Conservation (phyloP, 768 basidiomycete genomes). For the Candolleomyces eurysporus region DNA sequence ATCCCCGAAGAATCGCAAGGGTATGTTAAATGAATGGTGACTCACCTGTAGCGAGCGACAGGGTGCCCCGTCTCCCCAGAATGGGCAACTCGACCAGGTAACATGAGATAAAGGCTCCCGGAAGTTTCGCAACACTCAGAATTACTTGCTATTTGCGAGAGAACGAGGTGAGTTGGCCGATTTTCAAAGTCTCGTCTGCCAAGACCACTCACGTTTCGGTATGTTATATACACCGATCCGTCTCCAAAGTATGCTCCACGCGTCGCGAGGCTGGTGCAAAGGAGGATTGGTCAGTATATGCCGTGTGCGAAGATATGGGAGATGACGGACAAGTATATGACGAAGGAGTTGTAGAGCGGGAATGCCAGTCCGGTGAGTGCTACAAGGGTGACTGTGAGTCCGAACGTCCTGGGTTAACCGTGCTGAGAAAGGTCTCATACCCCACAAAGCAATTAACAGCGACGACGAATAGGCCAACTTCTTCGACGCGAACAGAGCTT, state of each 20-base stretch:
- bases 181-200: not conserved
- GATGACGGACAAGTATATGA: constrained; percentile 26
- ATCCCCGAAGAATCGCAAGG: constrained; percentile 22
- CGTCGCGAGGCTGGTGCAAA: constrained; percentile 24
- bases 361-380: constrained; percentile 72
- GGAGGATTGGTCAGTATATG: not conserved
- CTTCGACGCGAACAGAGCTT: constrained; percentile 58
- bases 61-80: constrained; percentile 65
- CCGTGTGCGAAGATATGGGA: too few relatives aligned
- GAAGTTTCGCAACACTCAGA: constrained; percentile 63
- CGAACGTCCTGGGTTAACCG: not conserved
- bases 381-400: constrained; percentile 19
- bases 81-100: constrained; percentile 64
- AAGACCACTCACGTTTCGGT: constrained; percentile 56
- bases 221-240: constrained; percentile 66
- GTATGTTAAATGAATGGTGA: constrained; percentile 16
- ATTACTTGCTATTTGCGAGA: constrained; percentile 57
- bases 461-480: constrained; percentile 67
- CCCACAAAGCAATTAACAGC: constrained; percentile 55
- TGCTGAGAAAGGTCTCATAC: constrained; percentile 22
- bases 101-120: constrained; percentile 70
- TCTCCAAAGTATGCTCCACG: constrained; percentile 71
- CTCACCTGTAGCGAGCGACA: constrained; percentile 63
- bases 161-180: not conserved
- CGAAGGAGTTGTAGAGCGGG: constrained; percentile 29